A percentile compares a stretch with the other conserved stretches of the same genome.
Evolutionary conservation across 805 yeast genomes (phyloP).

Genomic region (Peterozyma toletana): DNA sequence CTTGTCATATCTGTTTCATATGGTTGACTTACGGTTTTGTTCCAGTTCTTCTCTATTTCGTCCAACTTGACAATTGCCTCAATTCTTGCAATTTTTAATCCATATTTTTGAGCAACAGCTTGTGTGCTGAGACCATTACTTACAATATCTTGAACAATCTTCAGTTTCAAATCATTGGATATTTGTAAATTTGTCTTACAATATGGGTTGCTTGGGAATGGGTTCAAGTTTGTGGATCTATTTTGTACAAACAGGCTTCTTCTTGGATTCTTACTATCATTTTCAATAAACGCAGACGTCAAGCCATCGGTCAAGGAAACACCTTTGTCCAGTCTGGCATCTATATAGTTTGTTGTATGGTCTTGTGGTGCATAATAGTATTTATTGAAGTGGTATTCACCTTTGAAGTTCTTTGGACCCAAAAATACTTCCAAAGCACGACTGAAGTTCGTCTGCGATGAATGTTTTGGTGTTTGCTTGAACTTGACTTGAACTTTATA

Average conservation of each 20-base stretch:
- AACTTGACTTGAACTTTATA: conserved; percentile 37
- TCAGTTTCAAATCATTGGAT: conserved; percentile 48
- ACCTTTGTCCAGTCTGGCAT: conserved; percentile 44
- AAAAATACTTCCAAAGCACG: conserved; percentile 65
- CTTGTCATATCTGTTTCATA: neutral
- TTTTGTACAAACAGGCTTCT: neutral
- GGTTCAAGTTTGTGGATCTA: conserved; percentile 37
- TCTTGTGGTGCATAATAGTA: conserved; percentile 61
- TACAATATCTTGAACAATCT: conserved; percentile 50
- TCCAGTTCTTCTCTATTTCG: conserved; percentile 58
- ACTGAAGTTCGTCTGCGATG: conserved; percentile 46
- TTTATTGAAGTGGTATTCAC: conserved; percentile 73
- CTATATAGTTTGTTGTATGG: conserved; percentile 68
- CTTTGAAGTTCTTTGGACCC: conserved; percentile 80
- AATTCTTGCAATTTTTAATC: conserved; percentile 76
- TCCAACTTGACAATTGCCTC: conserved; percentile 79
- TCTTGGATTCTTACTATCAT: conserved; percentile 10
- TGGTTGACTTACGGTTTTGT: conserved; percentile 45
- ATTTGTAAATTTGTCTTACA: conserved; percentile 63
- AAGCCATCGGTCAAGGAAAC: conserved; percentile 15
- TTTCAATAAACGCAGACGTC: conserved; percentile 11
- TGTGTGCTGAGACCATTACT: conserved; percentile 52
- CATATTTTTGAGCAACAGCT: conserved; percentile 70
- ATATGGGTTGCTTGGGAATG: conserved; percentile 73
- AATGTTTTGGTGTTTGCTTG: conserved; percentile 20